A percentile compares a stretch with the other conserved stretches of the same genome.
phyloP scores from a whole-genome alignment of 2,329 filamentous ascomycete genomes.

The Alternaria atra region DNA sequence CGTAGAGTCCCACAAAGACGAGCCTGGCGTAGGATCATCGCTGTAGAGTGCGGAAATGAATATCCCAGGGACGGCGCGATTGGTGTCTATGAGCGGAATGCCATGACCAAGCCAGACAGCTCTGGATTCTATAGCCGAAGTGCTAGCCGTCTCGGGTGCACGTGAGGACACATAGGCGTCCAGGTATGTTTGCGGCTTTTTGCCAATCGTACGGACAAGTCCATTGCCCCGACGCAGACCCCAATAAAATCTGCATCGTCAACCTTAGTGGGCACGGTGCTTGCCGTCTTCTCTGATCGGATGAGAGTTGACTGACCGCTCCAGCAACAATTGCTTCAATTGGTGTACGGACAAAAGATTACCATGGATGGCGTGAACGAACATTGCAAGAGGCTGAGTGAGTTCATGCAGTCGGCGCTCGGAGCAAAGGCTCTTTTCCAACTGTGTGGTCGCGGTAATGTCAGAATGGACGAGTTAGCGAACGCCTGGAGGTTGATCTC shows the following conservation, averaged over 20 bases:
- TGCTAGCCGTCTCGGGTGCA: conserved; percentile 28
- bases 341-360: background rate
- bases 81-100: conserved; percentile 30
- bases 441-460: conserved; percentile 7
- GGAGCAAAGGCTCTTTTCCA: conserved; percentile 21
- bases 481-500: conserved; percentile 22
- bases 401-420: conserved; percentile 21
- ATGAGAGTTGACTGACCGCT: conserved; percentile 27
- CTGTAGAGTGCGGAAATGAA: conserved; percentile 36
- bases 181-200: conserved; percentile 28
- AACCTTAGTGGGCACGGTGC: conserved; percentile 24
- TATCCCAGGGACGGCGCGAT: conserved; percentile 35
- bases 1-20: conserved; percentile 3
- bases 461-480: conserved; percentile 14
- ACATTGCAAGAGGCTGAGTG: background rate
- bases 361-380: conserved; percentile 5
- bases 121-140: conserved; percentile 34
- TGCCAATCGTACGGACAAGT: conserved; percentile 32
- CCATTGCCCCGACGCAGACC: conserved; percentile 28
- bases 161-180: conserved; percentile 31
- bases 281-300: conserved; percentile 12
- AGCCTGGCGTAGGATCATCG: conserved; percentile 28
- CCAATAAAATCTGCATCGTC: conserved; percentile 21
- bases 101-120: conserved; percentile 31
- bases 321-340: conserved; percentile 4